A percentile compares a stretch with the other conserved stretches of the same genome.
These are phyloP conservation scores for Iberis pinnata DNA, from an alignment of 345 rosid genomes.

Conservation along the genomic window DNA sequence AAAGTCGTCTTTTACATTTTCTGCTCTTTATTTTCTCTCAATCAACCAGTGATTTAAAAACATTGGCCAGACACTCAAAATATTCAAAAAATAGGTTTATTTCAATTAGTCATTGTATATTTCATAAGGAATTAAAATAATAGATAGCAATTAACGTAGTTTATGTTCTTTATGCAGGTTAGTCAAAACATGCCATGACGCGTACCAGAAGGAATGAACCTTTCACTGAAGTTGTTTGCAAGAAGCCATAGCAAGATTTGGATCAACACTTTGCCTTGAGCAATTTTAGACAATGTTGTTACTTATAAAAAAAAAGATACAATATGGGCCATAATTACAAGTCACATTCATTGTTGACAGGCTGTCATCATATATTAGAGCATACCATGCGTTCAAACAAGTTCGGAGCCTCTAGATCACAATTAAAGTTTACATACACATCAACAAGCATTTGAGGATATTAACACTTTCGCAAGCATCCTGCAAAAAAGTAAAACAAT, in stretches of 20 bases:
- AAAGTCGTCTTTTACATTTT: constrained; percentile 34
- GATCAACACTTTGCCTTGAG: constrained; percentile 93
- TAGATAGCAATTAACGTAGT: constrained; percentile 4
- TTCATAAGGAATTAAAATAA: constrained; percentile 9
- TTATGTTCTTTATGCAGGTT: constrained; percentile 15
- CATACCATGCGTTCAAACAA: constrained; percentile 96
- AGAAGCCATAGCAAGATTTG: constrained; percentile 63
- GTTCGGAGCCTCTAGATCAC: constrained; percentile 98
- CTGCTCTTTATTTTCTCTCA: constrained; percentile 68
- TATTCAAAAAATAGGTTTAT: constrained; percentile 24
- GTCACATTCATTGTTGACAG: constrained; percentile 3
- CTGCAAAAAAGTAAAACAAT: constrained; percentile 33
- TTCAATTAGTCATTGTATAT: constrained; percentile 19
- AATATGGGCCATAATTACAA: constrained; percentile 8
- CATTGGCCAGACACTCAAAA: constrained; percentile 78
- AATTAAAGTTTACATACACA: constrained; percentile 90
- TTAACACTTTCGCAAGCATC: constrained; percentile 90
- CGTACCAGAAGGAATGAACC: constrained; percentile 90
- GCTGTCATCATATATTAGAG: constrained; percentile 5
- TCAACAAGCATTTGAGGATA: constrained; percentile 98
- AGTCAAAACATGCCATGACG: constrained; percentile 17
- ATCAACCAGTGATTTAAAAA: constrained; percentile 85
- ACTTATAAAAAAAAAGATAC: constrained; percentile 44
- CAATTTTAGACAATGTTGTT: constrained; percentile 69
- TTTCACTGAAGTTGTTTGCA: constrained; percentile 65